phyloP scores from a whole-genome alignment of 2,329 filamentous ascomycete species.

The Gliomastix tumulicola region DNA sequence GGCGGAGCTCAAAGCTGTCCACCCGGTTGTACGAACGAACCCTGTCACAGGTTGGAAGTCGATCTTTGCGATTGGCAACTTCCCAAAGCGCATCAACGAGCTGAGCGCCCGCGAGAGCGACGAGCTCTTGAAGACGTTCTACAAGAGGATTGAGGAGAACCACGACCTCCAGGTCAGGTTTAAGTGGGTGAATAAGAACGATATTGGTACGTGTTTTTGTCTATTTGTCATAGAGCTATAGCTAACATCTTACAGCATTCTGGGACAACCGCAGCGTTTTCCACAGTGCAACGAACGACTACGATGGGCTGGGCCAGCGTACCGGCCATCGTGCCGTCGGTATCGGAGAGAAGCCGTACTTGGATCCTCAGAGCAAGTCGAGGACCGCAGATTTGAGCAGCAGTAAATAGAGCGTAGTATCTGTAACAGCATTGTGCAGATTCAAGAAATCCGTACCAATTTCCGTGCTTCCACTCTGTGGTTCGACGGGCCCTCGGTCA shows the following conservation, averaged over 20 bases:
- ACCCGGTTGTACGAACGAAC: conserved; percentile 53
- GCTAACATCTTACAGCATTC: conserved; percentile 27
- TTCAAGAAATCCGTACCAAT: no score
- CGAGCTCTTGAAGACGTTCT: conserved; percentile 31
- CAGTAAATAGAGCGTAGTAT: neutral
- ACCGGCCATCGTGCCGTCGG: conserved; percentile 45
- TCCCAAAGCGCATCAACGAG: conserved; percentile 34
- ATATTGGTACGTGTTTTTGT: conserved; percentile 23
- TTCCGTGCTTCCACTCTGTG: no score
- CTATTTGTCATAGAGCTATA: no score
- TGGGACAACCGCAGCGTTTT: conserved; percentile 56
- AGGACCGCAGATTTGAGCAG: conserved; percentile 14
- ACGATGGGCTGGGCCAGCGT: conserved; percentile 41
- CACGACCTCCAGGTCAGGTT: conserved; percentile 42
- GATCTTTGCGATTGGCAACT: conserved; percentile 32
- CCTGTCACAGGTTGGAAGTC: conserved; percentile 56
- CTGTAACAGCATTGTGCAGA: no score
- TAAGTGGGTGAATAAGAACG: conserved; percentile 35
- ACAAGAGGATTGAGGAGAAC: conserved; percentile 33
- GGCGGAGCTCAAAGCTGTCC: conserved; percentile 35
- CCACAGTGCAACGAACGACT: conserved; percentile 53
- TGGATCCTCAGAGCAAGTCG: conserved; percentile 42
- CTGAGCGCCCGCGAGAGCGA: conserved; percentile 32
- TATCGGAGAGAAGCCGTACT: conserved; percentile 46
- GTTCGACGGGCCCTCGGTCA: no score